Evolutionary conservation across 2,329 filamentous ascomycete genomes (phyloP), one percentile per base, ranked within the genome.

Genomic region (Blastomyces silverae): DNA sequence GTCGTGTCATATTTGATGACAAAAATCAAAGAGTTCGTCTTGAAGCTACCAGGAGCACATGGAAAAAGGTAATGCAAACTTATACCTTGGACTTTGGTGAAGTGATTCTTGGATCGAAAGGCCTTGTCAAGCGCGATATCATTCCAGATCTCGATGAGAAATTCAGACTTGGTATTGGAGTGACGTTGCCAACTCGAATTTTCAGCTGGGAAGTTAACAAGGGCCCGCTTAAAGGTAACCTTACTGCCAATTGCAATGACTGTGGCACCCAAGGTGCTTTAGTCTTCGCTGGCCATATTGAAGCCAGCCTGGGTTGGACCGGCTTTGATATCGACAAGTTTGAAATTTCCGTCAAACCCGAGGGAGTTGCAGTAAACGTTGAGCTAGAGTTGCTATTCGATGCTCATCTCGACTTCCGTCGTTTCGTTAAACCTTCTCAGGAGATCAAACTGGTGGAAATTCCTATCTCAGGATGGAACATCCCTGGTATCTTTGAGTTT

Each of bases 31-130:
- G 34, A 25, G 58, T 64, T 39, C 31, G 28, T 8, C 28, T 64
- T n/a, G 64, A 62, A 39, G 58, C 64, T 13, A 62, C 59, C 48
- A 53, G 57, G 34, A 64, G 64, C 31, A 62, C 64, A 15, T 64
- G 64, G 64, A 64, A 64, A 56, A 52, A 64, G 28, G 64, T 64
- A 42, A 62, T 62, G 48, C 25, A 64, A 10, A 62, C 64, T 20
- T 62, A 37, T 28, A 48, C 44, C 52, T 46, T 64, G 28, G 64
- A 64, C n/a, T 64, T 64, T 50, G 64, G 64, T 20, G 64, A 64
- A 55, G 42, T 64, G 22, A 17, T 64, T 42, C 58, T 64, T 55
- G 64, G 64, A 34, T 25, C 20, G 3, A 62, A 64, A 44, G 48
- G 58, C 20, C 56, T 60, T 61, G 56, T 46, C 3, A 64, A 64